Evolutionary conservation across 202 grass and related monocot genomes (phyloP), one percentile per base, ranked within the genome.

Genomic region (Zoysia matrella): DNA sequence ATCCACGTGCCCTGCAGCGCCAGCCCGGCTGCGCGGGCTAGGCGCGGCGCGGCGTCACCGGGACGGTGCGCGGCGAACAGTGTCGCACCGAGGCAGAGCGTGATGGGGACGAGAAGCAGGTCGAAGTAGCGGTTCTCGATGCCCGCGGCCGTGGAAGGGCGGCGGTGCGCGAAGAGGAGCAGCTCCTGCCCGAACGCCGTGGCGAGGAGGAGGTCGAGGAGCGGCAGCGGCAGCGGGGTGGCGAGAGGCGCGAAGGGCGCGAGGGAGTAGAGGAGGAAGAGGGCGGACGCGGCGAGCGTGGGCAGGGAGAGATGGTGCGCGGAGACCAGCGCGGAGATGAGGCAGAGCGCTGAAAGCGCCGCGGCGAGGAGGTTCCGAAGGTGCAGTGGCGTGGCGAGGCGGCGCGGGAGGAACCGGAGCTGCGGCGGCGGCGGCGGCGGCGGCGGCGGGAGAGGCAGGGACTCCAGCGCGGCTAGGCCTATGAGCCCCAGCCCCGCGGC

Each of bases 1-100:
- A 98, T 90, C 95, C 95, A 98, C 4, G 95, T 98, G 45, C 95
- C 95, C 53, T 98, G 92, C 70, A 98, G 80, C n/a, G 92, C 92
- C 0, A 98, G 77, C 5, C 90, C 95, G 0, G 92, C 92, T 2
- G 95, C 92, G 47, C 90, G 88, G 2, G 90, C 92, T 52, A 95
- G 69, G 60, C 92, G 86, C 0, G 92, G 92, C 12, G 74, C 2
- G 0, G 47, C 8, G 4, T 91, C 87, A 11, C 47, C 81, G 1
- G 92, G 92, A 5, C 66, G 73, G 79, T 90, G 85, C 55, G 90
- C 76, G 22, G 91, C 71, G 62, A 93, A 79, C 62, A 93, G 39
- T 11, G 95, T 95, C 49, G 92, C 88, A 56, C 84, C 60, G 12
- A 91, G 86, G 80, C 95, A 98, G 72, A 95, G 48, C 18, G 90